These are phyloP conservation scores for Nemania sp. DNA, from an alignment of 2,329 filamentous ascomycete species.

Conservation along the genomic window DNA sequence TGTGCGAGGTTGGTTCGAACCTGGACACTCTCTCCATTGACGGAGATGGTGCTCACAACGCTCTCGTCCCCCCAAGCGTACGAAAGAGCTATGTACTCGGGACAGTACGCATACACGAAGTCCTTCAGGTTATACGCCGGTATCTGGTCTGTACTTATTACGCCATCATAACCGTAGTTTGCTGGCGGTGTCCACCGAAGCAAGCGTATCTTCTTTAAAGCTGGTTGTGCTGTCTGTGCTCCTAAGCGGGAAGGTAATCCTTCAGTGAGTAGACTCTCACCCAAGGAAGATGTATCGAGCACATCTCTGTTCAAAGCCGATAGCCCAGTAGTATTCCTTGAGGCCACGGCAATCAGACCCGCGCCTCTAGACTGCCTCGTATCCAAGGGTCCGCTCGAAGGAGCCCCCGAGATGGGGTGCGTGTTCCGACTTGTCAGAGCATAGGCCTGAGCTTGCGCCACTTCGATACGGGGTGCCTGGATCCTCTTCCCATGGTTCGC, in stretches of 20 bases:
- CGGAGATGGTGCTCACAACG: slow-evolving; percentile 6
- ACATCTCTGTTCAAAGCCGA: background rate
- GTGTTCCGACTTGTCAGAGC: background rate
- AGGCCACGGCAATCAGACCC: background rate
- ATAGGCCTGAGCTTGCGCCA: background rate
- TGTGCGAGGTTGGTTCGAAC: slow-evolving; percentile 22
- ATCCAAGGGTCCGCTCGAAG: background rate
- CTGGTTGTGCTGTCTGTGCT: background rate
- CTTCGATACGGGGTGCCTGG: background rate
- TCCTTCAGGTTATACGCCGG: slow-evolving; percentile 4
- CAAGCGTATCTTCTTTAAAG: slow-evolving; percentile 19
- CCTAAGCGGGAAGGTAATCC: background rate
- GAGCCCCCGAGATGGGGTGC: too few relatives aligned
- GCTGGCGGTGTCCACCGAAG: background rate
- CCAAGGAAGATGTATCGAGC: background rate
- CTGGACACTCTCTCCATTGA: slow-evolving; percentile 17
- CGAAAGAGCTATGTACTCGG: slow-evolving; percentile 28
- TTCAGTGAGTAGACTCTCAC: background rate
- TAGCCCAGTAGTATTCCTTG: background rate
- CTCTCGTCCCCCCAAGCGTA: slow-evolving; percentile 33
- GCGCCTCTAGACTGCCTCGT: background rate
- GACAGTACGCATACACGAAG: slow-evolving; percentile 12
- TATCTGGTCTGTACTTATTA: background rate
- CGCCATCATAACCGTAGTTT: background rate
- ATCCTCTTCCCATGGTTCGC: background rate